Conservation (phyloP, 768 basidiomycete species). For the Imleria badia region DNA sequence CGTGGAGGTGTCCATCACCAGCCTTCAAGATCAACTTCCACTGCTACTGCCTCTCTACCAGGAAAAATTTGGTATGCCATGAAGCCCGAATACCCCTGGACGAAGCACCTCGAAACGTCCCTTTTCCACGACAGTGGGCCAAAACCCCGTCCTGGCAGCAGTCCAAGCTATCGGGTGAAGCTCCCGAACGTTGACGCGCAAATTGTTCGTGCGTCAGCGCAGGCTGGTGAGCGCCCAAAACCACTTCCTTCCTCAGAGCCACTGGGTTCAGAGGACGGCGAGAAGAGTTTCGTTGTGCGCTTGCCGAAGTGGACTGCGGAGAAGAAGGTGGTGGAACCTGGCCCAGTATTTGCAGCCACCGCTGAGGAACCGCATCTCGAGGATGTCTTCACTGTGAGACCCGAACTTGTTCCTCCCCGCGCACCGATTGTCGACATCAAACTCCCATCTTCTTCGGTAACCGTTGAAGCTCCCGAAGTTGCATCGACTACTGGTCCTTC, state of each 20-base stretch:
- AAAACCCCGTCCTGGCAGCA: conserved; percentile 58
- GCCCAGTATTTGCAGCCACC: conserved; percentile 21
- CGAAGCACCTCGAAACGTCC: conserved; percentile 76
- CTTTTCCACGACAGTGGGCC: conserved; percentile 63
- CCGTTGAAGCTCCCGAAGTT: neutral
- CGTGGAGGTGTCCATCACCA: conserved; percentile 41
- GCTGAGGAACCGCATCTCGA: conserved; percentile 44
- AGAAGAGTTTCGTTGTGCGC: conserved; percentile 52
- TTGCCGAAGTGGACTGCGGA: conserved; percentile 46
- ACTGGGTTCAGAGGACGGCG: conserved; percentile 40
- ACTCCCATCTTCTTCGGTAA: conserved; percentile 31
- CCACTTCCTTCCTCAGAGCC: conserved; percentile 21
- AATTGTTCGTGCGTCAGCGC: conserved; percentile 43
- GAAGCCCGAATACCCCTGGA: conserved; percentile 83
- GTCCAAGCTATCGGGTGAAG: conserved; percentile 58
- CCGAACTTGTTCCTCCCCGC: conserved; percentile 39
- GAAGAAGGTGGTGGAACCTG: conserved; percentile 28
- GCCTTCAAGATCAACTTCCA: conserved; percentile 30
- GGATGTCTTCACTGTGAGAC: conserved; percentile 59
- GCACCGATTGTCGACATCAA: conserved; percentile 25
- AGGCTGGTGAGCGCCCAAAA: conserved; percentile 6
- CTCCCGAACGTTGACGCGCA: conserved; percentile 50
- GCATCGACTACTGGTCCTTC: conserved; percentile 9
- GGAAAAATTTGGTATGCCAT: conserved; percentile 65
- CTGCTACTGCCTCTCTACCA: conserved; percentile 24